Base-by-base conservation (phyloP, 371 early-diverging fungal genomes). In the Parasitella parasitica region DNA sequence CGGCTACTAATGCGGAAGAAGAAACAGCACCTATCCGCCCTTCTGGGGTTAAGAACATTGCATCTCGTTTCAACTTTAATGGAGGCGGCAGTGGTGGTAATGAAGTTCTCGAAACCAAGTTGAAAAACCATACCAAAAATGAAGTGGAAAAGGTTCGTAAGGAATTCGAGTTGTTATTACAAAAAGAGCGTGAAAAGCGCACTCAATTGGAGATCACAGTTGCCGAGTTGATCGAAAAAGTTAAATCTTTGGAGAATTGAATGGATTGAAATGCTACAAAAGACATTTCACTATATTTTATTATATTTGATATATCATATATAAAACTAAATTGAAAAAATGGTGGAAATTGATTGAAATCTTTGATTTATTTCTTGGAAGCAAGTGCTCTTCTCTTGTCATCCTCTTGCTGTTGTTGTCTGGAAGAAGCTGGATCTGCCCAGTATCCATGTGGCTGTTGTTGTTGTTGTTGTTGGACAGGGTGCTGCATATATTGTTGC, bases 41-140 rank as follows among this genome's bases (percentile, higher is more conserved):
- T 26, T 49, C 75, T 4, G 88, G 88, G 28, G 86, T 86, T 3
- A 67, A 80, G 60, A 73, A 79, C 64, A 59, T 72, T 68, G 76
- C 76, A 20, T 83, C 83, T 11, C 78, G 85, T 0, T 87, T 87
- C 48, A 81, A 82, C 36, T 81, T 82, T 38, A 35, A 55, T 4
- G 81, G 81, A 5, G 75, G 76, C 4, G 79, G 77, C 18, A 63
- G 74, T 3, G 72, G 81, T 26, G 68, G 77, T 26, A 77, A 81
- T 52, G 85, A 83, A 26, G 84, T 79, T 0, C 58, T 87, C 16
- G 87, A 87, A 61, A 77, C 83, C 9, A 83, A 83, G 52, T 62
- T 87, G 50, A 81, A 77, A 61, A 83, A 85, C 28, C 83, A 73
- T 64, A 76, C 85, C 54, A 85, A 78, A 58, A 82, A 84, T 41